Conservation (phyloP, 495 filamentous ascomycete species). For the Hapsidospora chrysogenum region DNA sequence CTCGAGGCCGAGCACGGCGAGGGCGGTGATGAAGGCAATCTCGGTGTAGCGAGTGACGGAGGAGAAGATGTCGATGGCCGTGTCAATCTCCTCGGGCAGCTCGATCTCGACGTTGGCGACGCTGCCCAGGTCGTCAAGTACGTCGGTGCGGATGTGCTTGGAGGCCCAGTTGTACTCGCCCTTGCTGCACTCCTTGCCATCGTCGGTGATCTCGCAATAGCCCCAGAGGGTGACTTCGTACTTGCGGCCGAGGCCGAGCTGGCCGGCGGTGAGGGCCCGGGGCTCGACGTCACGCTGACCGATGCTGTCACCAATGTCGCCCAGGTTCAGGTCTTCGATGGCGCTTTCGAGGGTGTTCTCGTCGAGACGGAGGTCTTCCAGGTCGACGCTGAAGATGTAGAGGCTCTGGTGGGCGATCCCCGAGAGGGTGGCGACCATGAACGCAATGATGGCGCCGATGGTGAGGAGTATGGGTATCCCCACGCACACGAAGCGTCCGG, state of each 20-base stretch:
- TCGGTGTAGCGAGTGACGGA: constrained; percentile 69
- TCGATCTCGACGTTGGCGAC: constrained; percentile 18
- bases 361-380: constrained; percentile 27
- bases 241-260: constrained; percentile 49
- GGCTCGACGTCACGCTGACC: constrained; percentile 10
- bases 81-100: constrained; percentile 45
- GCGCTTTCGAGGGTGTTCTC: constrained; percentile 6
- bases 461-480: constrained; percentile 63
- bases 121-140: constrained; percentile 26
- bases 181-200: constrained; percentile 35
- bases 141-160: constrained; percentile 34
- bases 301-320: background rate
- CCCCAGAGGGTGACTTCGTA: constrained; percentile 78
- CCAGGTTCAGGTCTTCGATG: constrained; percentile 5
- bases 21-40: constrained; percentile 53
- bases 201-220: constrained; percentile 49
- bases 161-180: constrained; percentile 66
- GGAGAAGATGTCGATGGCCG: constrained; percentile 53
- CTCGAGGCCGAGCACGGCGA: constrained; percentile 55
- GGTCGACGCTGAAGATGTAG: constrained; percentile 58
- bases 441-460: constrained; percentile 50
- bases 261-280: constrained; percentile 31
- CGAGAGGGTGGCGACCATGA: constrained; percentile 55
- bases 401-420: constrained; percentile 52
- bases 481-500: constrained; percentile 66